Conservation (phyloP, 495 filamentous ascomycete species). For the Podospora comata region DNA sequence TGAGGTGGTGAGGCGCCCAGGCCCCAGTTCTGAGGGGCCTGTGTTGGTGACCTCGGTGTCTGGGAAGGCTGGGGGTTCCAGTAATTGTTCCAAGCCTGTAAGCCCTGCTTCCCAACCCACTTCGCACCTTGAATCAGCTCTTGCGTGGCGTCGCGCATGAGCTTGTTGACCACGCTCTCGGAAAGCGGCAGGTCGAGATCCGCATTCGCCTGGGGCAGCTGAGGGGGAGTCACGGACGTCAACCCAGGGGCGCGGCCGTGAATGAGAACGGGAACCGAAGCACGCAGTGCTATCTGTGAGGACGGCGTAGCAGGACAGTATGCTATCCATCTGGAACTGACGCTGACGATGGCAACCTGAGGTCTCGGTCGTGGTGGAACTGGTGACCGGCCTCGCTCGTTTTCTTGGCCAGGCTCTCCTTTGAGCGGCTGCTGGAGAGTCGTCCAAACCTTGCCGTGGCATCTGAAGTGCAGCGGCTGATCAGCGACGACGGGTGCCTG, state of each 20-base stretch:
- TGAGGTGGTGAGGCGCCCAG: constrained; percentile 39
- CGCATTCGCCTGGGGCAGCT: constrained; percentile 70
- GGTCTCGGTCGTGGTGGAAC: constrained; percentile 39
- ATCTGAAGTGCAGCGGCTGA: constrained; percentile 50
- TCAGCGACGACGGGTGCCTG: constrained; percentile 36
- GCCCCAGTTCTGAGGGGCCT: constrained; percentile 33
- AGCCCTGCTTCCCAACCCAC: constrained; percentile 81
- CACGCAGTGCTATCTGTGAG: constrained; percentile 66
- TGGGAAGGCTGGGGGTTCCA: constrained; percentile 60
- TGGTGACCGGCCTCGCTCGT: constrained; percentile 37
- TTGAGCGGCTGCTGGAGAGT: constrained; percentile 56
- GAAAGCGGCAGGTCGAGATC: constrained; percentile 73
- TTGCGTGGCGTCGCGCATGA: constrained; percentile 84
- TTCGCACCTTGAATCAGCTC: constrained; percentile 84
- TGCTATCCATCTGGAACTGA: constrained; percentile 81
- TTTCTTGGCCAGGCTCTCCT: constrained; percentile 48
- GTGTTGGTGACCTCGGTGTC: constrained; percentile 36
- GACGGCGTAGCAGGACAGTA: constrained; percentile 73
- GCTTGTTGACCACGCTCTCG: constrained; percentile 77
- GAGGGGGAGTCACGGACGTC: constrained; percentile 65
- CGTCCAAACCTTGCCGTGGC: constrained; percentile 84
- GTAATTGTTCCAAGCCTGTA: constrained; percentile 85
- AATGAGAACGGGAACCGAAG: constrained; percentile 44
- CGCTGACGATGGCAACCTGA: constrained; percentile 64
- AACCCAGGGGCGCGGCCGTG: constrained; percentile 62